Conservation (phyloP, 2,329 filamentous ascomycete species). For the Phyllosticta ampelicida region DNA sequence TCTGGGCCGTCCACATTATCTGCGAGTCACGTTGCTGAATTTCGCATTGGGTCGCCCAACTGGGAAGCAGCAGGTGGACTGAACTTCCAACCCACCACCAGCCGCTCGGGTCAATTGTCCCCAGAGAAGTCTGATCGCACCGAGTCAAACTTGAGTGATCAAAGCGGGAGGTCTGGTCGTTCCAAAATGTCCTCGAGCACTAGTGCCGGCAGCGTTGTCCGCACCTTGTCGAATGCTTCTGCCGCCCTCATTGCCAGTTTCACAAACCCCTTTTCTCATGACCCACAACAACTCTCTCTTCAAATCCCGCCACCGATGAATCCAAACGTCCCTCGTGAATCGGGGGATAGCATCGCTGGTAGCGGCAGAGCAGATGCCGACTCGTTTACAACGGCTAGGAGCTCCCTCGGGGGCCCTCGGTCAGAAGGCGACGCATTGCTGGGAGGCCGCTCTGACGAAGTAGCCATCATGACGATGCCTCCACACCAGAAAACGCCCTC, state of each 20-base stretch:
- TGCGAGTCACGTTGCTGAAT: slow-evolving; percentile 12
- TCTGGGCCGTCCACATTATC: slow-evolving; percentile 17
- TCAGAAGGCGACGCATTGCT: slow-evolving; percentile 44
- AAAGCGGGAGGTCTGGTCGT: slow-evolving; percentile 30
- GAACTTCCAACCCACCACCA: slow-evolving; percentile 2
- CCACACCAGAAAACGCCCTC: slow-evolving; percentile 3
- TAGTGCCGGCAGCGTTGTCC: slow-evolving; percentile 28
- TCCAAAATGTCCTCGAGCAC: slow-evolving; percentile 36
- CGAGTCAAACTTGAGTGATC: slow-evolving; percentile 45
- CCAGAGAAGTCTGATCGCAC: slow-evolving; percentile 45
- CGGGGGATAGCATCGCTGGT: slow-evolving; percentile 27
- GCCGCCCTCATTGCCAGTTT: slow-evolving; percentile 25
- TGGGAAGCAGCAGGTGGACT: slow-evolving; percentile 3
- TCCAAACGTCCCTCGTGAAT: slow-evolving; percentile 10
- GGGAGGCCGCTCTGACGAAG: slow-evolving; percentile 27
- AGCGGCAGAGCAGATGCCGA: slow-evolving; percentile 32
- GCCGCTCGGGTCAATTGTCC: slow-evolving; percentile 28
- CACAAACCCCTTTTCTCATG: slow-evolving; percentile 21
- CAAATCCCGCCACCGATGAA: not conserved
- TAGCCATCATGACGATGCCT: slow-evolving; percentile 17
- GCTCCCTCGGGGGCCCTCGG: slow-evolving; percentile 39
- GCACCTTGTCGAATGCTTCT: slow-evolving; percentile 36
- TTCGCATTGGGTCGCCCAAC: slow-evolving; percentile 3
- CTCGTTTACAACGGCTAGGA: slow-evolving; percentile 41
- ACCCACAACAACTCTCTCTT: slow-evolving; percentile 1